Conservation (phyloP, 2,329 filamentous ascomycete genomes). For the Dactylellina haptotyla region DNA sequence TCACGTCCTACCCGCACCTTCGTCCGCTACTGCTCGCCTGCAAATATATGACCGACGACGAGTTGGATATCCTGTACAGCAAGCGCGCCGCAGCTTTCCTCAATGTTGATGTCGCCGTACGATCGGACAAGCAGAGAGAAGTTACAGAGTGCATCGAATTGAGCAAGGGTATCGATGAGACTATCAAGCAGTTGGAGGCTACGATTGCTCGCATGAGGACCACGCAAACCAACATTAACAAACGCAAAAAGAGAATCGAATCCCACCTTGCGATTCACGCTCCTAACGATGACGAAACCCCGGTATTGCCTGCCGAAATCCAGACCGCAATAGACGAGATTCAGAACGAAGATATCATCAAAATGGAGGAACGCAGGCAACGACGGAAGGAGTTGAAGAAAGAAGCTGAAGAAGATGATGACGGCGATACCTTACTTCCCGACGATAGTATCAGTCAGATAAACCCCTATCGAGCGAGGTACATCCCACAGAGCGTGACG, state of each 20-base stretch:
- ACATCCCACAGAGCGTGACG: conserved; percentile 41
- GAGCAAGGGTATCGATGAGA: conserved; percentile 44
- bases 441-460: conserved; percentile 52
- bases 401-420: conserved; percentile 40
- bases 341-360: conserved; percentile 50
- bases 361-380: conserved; percentile 44
- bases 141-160: conserved; percentile 41
- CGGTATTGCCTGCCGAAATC: conserved; percentile 30
- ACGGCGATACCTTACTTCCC: conserved; percentile 41
- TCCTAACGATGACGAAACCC: conserved; percentile 39
- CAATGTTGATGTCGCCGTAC: conserved; percentile 41
- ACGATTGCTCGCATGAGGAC: conserved; percentile 42
- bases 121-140: conserved; percentile 49
- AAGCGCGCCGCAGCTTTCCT: conserved; percentile 35
- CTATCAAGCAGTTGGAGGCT: conserved; percentile 39
- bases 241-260: conserved; percentile 43
- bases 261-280: conserved; percentile 32
- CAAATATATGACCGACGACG: conserved; percentile 46
- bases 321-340: conserved; percentile 49
- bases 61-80: conserved; percentile 42
- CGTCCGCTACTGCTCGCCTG: conserved; percentile 42
- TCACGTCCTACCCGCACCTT: conserved; percentile 38
- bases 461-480: conserved; percentile 37
- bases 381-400: conserved; percentile 39
- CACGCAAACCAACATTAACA: conserved; percentile 30